These are phyloP conservation scores for Hymenotorrendiella dingleyae DNA, from an alignment of 2,329 filamentous ascomycete species.

Conservation along the genomic window DNA sequence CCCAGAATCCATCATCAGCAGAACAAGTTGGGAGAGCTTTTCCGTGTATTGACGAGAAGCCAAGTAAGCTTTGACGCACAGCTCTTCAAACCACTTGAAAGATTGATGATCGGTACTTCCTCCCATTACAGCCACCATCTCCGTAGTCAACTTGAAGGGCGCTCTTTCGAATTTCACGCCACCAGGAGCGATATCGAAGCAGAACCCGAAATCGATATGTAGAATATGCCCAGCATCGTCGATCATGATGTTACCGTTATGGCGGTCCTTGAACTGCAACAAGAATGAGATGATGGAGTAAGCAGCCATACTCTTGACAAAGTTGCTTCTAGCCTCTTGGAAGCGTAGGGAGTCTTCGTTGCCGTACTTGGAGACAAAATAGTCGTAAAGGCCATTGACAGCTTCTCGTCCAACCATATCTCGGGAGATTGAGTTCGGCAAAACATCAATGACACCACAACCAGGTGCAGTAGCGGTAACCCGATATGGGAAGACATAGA, in stretches of 20 bases:
- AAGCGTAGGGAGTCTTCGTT: constrained; percentile 92
- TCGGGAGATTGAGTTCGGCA: constrained; percentile 95
- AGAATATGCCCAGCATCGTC: constrained; percentile 95
- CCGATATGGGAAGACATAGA: constrained; percentile 94
- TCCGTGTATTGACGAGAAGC: constrained; percentile 80
- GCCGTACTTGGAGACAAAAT: constrained; percentile 95
- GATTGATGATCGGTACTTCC: constrained; percentile 76
- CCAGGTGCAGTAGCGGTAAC: constrained; percentile 96
- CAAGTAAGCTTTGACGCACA: constrained; percentile 92
- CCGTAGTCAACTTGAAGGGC: constrained; percentile 93
- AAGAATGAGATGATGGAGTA: constrained; percentile 97
- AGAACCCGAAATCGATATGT: constrained; percentile 99
- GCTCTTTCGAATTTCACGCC: constrained; percentile 97
- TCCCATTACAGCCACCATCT: constrained; percentile 99
- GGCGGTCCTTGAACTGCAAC: constrained; percentile 96
- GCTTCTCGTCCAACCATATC: constrained; percentile 98
- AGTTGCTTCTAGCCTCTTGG: constrained; percentile 92
- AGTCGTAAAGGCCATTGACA: constrained; percentile 96
- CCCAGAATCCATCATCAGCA: constrained; percentile 92
- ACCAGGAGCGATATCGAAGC: constrained; percentile 96
- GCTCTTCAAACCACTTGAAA: constrained; percentile 93
- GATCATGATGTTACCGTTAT: constrained; percentile 99
- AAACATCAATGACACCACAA: constrained; percentile 95
- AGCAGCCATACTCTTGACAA: constrained; percentile 98
- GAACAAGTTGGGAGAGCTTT: constrained; percentile 83